Percentiles rank a stretch among this genome's conserved stretches.
Conservation (phyloP, 2,329 filamentous ascomycete genomes). For the Purpureocillium takamizusanense region DNA sequence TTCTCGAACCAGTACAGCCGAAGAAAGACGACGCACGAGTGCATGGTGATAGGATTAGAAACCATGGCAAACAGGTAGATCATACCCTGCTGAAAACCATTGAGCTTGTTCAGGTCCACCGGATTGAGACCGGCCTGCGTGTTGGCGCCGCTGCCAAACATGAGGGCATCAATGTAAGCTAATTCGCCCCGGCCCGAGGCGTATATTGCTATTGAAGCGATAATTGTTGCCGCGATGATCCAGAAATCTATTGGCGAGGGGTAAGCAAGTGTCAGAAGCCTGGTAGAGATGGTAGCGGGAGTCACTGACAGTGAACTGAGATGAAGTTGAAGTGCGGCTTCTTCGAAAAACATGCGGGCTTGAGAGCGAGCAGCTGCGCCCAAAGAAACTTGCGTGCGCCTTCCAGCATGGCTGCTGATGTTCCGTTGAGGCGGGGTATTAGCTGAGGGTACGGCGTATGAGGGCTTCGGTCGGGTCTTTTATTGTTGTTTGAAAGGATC, state of each 20-base stretch:
- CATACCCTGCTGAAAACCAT: slow-evolving; percentile 64
- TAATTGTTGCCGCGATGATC: slow-evolving; percentile 63
- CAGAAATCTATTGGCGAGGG: slow-evolving; percentile 54
- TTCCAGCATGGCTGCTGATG: slow-evolving; percentile 19
- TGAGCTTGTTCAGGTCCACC: slow-evolving; percentile 55
- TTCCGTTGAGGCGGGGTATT: neutral
- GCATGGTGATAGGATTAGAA: slow-evolving; percentile 75
- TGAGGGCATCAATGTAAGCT: slow-evolving; percentile 76
- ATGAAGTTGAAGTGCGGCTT: slow-evolving; percentile 74
- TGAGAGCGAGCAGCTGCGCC: slow-evolving; percentile 37
- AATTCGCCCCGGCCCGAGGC: slow-evolving; percentile 48
- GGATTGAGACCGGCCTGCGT: slow-evolving; percentile 94
- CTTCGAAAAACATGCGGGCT: slow-evolving; percentile 48
- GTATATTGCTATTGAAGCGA: slow-evolving; percentile 72
- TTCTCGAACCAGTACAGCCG: slow-evolving; percentile 98
- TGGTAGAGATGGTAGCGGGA: neutral
- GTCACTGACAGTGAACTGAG: slow-evolving; percentile 60
- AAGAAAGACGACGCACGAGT: slow-evolving; percentile 81
- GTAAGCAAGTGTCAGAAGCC: slow-evolving; percentile 11
- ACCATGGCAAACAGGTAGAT: slow-evolving; percentile 64
- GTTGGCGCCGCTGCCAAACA: slow-evolving; percentile 76
- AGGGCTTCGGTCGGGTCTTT: neutral
- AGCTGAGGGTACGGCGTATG: neutral
- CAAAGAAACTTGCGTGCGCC: slow-evolving; percentile 22
- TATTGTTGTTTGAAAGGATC: neutral